Conservation (phyloP, 1,284 basidiomycete genomes). For the Boletus smithii region DNA sequence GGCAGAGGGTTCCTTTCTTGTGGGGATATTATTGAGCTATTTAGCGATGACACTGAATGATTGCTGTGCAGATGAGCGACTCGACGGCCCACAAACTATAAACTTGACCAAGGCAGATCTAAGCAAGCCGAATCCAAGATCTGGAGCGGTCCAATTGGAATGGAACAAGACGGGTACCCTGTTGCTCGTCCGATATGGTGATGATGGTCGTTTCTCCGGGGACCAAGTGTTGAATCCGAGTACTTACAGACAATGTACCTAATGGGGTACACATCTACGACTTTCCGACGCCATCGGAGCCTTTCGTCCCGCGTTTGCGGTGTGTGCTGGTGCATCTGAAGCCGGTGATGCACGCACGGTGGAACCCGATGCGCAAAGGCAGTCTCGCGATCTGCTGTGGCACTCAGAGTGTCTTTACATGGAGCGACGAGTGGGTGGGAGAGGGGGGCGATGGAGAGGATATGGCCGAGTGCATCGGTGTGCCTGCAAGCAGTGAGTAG, state of each 20-base stretch:
- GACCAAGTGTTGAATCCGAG: conserved; percentile 4
- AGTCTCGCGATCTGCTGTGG: conserved; percentile 69
- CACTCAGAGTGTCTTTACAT: conserved; percentile 65
- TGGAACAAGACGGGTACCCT: conserved; percentile 76
- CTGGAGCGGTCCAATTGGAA: conserved; percentile 64
- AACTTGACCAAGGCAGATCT: conserved; percentile 48
- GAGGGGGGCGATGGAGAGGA: conserved; percentile 57
- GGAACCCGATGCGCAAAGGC: conserved; percentile 76
- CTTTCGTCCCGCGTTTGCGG: conserved; percentile 56
- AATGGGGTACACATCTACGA: conserved; percentile 58
- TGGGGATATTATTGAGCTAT: conserved; percentile 30
- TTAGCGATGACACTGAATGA: conserved; percentile 3
- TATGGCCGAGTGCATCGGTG: conserved; percentile 78
- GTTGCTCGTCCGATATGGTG: conserved; percentile 70
- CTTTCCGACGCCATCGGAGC: conserved; percentile 54
- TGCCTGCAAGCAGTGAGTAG: conserved; percentile 70
- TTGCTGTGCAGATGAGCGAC: conserved; percentile 53
- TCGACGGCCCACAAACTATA: conserved; percentile 56
- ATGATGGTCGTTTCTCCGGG: conserved; percentile 5
- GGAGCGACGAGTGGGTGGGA: conserved; percentile 78
- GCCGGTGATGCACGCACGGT: conserved; percentile 58
- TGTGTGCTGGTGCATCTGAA: conserved; percentile 63
- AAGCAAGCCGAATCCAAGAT: conserved; percentile 58
- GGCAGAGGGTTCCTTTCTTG: conserved; percentile 82
- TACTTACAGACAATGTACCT: conserved; percentile 53